A percentile compares a stretch with the other conserved stretches of the same genome.
These are phyloP conservation scores for Fusarium sp. DNA, from an alignment of 2,329 filamentous ascomycete species.

Conservation along the genomic window DNA sequence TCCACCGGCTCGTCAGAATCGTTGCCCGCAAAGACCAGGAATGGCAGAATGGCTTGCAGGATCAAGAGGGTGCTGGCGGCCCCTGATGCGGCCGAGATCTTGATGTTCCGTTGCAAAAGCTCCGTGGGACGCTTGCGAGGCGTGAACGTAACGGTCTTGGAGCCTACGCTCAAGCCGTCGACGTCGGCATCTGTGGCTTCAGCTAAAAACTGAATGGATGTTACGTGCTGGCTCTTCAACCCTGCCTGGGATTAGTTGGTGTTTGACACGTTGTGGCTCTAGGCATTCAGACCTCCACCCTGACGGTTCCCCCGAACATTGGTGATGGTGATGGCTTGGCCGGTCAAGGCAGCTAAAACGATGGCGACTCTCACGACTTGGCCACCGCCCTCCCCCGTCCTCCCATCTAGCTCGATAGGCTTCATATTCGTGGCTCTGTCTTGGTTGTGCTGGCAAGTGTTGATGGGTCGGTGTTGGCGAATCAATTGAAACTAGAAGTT, in stretches of 20 bases:
- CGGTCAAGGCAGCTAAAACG: slow-evolving; percentile 69
- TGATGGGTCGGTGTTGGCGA: slow-evolving; percentile 10
- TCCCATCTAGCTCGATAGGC: slow-evolving; percentile 67
- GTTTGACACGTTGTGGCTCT: background rate
- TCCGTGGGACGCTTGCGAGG: slow-evolving; percentile 59
- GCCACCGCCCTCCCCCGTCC: slow-evolving; percentile 74
- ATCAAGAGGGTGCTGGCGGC: slow-evolving; percentile 72
- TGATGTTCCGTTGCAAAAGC: slow-evolving; percentile 61
- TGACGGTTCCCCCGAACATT: slow-evolving; percentile 71
- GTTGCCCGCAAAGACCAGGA: slow-evolving; percentile 69
- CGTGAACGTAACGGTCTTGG: slow-evolving; percentile 64
- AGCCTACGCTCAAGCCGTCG: slow-evolving; percentile 67
- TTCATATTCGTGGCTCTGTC: slow-evolving; percentile 46
- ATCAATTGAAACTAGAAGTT: slow-evolving; percentile 3
- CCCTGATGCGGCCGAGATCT: slow-evolving; percentile 64
- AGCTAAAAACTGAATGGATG: slow-evolving; percentile 69
- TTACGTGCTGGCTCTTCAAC: slow-evolving; percentile 73
- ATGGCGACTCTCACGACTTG: slow-evolving; percentile 73
- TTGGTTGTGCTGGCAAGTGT: slow-evolving; percentile 22
- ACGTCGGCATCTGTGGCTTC: slow-evolving; percentile 67
- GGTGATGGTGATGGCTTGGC: slow-evolving; percentile 67
- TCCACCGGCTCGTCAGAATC: slow-evolving; percentile 61
- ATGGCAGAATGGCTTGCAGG: slow-evolving; percentile 74
- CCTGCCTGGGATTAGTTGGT: slow-evolving; percentile 56
- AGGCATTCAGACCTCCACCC: slow-evolving; percentile 47